phyloP scores from a whole-genome alignment of 129 eudicot genomes.

The Pulicaria dysenterica region DNA sequence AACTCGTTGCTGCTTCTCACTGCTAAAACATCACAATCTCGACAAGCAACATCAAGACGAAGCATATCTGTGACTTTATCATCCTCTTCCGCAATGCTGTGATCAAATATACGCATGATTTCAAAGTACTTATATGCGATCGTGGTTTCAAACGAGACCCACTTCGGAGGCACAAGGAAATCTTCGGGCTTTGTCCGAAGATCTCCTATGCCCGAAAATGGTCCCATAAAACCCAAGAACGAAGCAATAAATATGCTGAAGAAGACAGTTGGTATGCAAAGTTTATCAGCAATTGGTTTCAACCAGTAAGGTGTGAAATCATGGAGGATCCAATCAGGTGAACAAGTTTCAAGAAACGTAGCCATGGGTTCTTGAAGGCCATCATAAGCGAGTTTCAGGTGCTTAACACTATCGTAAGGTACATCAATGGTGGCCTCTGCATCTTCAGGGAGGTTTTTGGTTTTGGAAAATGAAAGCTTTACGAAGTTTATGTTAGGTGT shows the following conservation, averaged over 20 bases:
- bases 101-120: no score
- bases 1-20: constrained; percentile 12
- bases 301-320: constrained; percentile 36
- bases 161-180: no score
- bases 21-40: not conserved
- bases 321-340: constrained; percentile 35
- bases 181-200: no score
- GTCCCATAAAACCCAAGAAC: not conserved
- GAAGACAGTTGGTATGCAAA: not conserved
- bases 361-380: constrained; percentile 17
- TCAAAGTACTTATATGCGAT: no score
- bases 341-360: not conserved
- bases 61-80: no score
- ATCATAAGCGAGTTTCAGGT: constrained; percentile 40
- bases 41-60: no score
- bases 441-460: constrained; percentile 26
- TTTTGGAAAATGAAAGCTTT: constrained; percentile 21
- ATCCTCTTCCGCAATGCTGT: no score
- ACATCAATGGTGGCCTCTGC: constrained; percentile 46
- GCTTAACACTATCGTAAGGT: constrained; percentile 11
- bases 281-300: constrained; percentile 5
- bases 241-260: constrained; percentile 3
- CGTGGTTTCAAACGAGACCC: no score
- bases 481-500: constrained; percentile 14
- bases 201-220: no score